These are phyloP conservation scores for Boletus vermiculosoides DNA, from an alignment of 768 basidiomycete species.

Conservation along the genomic window DNA sequence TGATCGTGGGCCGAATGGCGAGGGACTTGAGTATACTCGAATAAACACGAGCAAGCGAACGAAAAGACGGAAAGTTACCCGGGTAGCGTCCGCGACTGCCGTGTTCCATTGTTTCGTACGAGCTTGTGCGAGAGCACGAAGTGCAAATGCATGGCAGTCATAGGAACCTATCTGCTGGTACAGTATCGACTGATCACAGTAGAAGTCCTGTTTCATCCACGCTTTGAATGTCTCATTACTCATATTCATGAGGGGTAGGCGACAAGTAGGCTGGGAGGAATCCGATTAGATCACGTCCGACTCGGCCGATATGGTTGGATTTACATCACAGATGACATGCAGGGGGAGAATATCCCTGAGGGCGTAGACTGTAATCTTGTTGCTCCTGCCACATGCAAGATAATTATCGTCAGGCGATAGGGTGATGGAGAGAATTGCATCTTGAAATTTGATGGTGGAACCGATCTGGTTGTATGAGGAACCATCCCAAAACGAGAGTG, in stretches of 20 bases:
- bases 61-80: not conserved
- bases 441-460: not conserved
- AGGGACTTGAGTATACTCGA: not conserved
- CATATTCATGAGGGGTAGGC: constrained; percentile 3
- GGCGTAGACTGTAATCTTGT: not conserved
- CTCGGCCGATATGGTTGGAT: not conserved
- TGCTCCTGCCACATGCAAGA: not conserved
- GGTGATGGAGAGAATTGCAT: not conserved
- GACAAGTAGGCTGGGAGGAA: not conserved
- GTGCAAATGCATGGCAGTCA: not conserved
- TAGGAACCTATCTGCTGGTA: not conserved
- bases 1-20: not conserved
- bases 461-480: not conserved
- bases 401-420: not conserved
- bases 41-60: not conserved
- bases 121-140: not conserved
- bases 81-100: not conserved
- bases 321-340: constrained; percentile 1
- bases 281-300: not conserved
- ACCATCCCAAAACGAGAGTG: not conserved
- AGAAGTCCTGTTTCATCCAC: constrained; percentile 3
- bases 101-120: no score
- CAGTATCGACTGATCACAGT: no score
- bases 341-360: constrained; percentile 1
- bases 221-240: not conserved